These are phyloP conservation scores for Penicillium sp. DNA, from an alignment of 2,329 filamentous ascomycete genomes.

Conservation along the genomic window DNA sequence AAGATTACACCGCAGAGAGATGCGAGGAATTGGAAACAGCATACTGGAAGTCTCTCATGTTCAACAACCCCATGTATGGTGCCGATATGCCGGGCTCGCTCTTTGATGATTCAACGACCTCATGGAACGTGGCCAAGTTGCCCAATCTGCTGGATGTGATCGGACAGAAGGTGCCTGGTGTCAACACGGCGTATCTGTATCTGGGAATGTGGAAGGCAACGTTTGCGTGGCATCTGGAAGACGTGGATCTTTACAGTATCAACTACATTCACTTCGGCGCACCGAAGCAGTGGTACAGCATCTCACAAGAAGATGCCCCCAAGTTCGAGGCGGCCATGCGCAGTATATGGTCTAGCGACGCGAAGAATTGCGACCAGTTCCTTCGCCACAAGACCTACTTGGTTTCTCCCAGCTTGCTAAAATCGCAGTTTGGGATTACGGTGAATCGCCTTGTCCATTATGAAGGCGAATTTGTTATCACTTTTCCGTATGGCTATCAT, in stretches of 20 bases:
- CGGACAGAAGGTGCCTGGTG: constrained; percentile 90
- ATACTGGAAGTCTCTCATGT: constrained; percentile 97
- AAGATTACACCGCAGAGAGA: constrained; percentile 83
- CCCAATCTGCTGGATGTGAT: constrained; percentile 90
- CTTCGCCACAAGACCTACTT: constrained; percentile 95
- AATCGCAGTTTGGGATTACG: constrained; percentile 85
- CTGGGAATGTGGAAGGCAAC: constrained; percentile 99
- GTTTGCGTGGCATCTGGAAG: constrained; percentile 97
- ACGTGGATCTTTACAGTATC: constrained; percentile 98
- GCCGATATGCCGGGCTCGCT: constrained; percentile 94
- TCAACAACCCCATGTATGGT: constrained; percentile 89
- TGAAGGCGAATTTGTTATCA: constrained; percentile 96
- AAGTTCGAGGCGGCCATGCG: constrained; percentile 88
- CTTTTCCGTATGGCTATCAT: constrained; percentile 96
- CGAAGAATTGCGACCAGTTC: constrained; percentile 93
- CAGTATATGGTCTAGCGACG: constrained; percentile 82
- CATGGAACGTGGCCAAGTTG: constrained; percentile 92
- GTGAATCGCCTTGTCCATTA: constrained; percentile 95
- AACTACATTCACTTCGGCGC: constrained; percentile 99
- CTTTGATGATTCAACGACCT: constrained; percentile 76
- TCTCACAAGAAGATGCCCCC: constrained; percentile 88
- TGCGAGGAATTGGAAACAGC: constrained; percentile 90
- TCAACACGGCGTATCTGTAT: constrained; percentile 97
- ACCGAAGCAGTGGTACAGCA: constrained; percentile 99
- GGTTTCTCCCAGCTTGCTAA: constrained; percentile 82